phyloP scores from a whole-genome alignment of 345 rosid species.

The Citrus unshiu region DNA sequence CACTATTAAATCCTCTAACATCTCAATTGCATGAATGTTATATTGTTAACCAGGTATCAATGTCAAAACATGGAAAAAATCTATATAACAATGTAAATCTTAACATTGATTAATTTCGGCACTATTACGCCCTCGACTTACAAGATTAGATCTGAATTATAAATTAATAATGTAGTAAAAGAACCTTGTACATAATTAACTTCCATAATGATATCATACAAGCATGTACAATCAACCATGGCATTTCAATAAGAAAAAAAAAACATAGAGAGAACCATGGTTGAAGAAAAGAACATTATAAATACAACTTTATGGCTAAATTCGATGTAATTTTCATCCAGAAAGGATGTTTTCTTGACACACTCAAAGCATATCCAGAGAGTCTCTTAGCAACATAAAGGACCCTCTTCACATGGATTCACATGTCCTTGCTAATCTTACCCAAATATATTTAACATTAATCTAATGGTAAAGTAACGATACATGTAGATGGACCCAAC shows the following conservation, averaged over 20 bases:
- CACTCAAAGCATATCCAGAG: slow-evolving; percentile 24
- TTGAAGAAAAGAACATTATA: slow-evolving; percentile 6
- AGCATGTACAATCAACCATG: background rate
- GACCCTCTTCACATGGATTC: slow-evolving; percentile 68
- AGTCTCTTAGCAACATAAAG: slow-evolving; percentile 33
- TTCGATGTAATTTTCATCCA: slow-evolving; percentile 10
- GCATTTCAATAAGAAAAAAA: too few species aligned
- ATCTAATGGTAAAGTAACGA: slow-evolving; percentile 31
- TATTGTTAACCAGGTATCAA: too few species aligned
- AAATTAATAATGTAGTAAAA: too few species aligned
- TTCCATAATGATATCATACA: background rate
- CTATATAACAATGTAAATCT: too few species aligned
- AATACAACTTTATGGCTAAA: slow-evolving; percentile 13
- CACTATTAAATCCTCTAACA: too few species aligned
- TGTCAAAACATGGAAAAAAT: too few species aligned
- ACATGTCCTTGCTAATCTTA: slow-evolving; percentile 37
- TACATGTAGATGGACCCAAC: slow-evolving; percentile 23
- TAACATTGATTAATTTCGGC: too few species aligned
- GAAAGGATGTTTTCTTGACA: slow-evolving; percentile 19
- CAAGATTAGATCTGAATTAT: background rate
- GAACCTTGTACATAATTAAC: background rate
- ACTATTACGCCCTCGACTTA: background rate
- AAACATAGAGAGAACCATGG: background rate
- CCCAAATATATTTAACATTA: slow-evolving; percentile 13
- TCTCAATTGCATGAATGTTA: too few species aligned